Conservation (phyloP, 116 monocot genomes). For the Thalassia testudinum region DNA sequence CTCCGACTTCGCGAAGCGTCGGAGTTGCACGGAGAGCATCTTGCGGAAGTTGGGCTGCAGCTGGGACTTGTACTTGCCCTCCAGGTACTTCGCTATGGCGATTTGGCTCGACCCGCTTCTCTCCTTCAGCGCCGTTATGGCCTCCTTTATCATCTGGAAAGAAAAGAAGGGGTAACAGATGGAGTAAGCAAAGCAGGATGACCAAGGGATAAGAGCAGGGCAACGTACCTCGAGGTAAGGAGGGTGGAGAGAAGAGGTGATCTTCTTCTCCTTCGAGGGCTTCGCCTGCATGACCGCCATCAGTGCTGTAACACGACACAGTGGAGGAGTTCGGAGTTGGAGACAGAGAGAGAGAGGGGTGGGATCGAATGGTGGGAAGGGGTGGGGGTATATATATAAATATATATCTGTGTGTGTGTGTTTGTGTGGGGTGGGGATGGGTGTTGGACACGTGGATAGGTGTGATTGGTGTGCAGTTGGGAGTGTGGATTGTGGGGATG, state of each 20-base stretch:
- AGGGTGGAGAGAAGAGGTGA: background rate
- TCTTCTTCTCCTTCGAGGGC: constrained; percentile 3
- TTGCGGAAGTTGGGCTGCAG: constrained; percentile 55
- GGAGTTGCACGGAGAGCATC: constrained; percentile 33
- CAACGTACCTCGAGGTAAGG: background rate
- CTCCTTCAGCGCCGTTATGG: constrained; percentile 55
- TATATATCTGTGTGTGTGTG: too few relatives aligned
- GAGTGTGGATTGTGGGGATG: too few relatives aligned
- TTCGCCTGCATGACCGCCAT: background rate
- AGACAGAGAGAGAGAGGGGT: background rate
- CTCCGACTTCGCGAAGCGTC: constrained; percentile 32
- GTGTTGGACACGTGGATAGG: too few relatives aligned
- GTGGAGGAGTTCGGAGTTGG: background rate
- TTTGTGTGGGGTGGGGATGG: too few relatives aligned
- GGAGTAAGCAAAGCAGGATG: background rate
- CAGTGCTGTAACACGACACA: too few relatives aligned
- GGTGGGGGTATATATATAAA: too few relatives aligned
- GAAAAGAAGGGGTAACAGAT: background rate
- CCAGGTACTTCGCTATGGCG: constrained; percentile 56
- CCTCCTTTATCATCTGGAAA: constrained; percentile 60
- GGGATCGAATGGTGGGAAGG: background rate
- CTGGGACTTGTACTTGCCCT: constrained; percentile 46
- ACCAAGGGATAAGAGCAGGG: background rate
- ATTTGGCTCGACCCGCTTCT: constrained; percentile 53
- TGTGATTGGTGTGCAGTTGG: too few relatives aligned